Evolutionary conservation across 73 alveolate genomes (phyloP).

Genomic region (Paramecium sexaurelia): DNA sequence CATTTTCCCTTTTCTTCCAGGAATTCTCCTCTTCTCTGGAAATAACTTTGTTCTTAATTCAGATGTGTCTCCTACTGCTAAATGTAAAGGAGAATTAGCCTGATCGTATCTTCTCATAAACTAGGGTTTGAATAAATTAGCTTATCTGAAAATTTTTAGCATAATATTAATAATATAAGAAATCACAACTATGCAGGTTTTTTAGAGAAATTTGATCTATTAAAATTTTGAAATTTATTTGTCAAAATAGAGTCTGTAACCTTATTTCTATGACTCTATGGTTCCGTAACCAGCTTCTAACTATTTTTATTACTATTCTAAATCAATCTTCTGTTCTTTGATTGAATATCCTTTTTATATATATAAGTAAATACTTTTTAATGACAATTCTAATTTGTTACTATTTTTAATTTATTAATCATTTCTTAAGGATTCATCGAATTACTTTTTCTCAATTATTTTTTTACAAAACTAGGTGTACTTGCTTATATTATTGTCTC

Average conservation of each 20-base stretch:
- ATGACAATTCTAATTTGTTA: neutral
- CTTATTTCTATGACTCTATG: neutral
- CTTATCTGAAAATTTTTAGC: neutral
- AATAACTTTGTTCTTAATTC: slow-evolving; percentile 56
- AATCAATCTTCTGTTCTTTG: neutral
- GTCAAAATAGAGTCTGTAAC: neutral
- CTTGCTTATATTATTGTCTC: neutral
- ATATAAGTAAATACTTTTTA: neutral
- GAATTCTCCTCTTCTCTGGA: slow-evolving; percentile 67
- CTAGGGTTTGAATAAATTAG: slow-evolving; percentile 7
- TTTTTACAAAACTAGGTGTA: neutral
- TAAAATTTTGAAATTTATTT: neutral
- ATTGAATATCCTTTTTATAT: neutral
- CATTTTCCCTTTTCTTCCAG: slow-evolving; percentile 68
- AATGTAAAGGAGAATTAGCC: slow-evolving; percentile 69
- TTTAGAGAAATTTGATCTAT: neutral
- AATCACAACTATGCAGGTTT: neutral
- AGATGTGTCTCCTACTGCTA: slow-evolving; percentile 46
- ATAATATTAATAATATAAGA: neutral
- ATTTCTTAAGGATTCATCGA: neutral
- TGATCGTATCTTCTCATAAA: slow-evolving; percentile 61
- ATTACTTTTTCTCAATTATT: slow-evolving; percentile 1
- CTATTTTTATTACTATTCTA: neutral
- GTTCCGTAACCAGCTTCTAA: neutral
- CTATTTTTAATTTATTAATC: neutral